Evolutionary conservation across 768 basidiomycete genomes (phyloP), one percentile per base, ranked within the genome.

Genomic region (Dacryopinax spathularia): DNA sequence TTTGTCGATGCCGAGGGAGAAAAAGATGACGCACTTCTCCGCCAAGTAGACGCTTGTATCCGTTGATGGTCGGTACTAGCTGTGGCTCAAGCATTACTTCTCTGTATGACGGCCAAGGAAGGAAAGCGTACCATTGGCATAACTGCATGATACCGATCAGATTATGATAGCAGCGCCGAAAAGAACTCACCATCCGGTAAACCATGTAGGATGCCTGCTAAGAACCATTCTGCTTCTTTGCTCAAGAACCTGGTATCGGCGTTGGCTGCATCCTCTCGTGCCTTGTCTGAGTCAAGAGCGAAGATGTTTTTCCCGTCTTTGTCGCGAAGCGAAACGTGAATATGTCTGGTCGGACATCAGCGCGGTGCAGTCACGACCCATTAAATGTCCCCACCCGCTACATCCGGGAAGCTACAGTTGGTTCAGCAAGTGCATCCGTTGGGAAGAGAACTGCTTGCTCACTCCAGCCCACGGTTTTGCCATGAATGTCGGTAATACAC

Each of bases 381-480:
- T 2, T 7, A 16, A 35, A 34, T 62, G 22, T 33, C 69, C 80
- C 66, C 43, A 90, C 91, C 95, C 96, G 67, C 91, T 93, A 72
- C 91, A 94, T 2, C 96, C 96, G 34, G 96, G 94, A 67, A 97
- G 82, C 89, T 96, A 68, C 37, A 35, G 10, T 9, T 36, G 34
- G 29, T 63, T 65, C 15, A 64, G 13, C 6, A 25, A 10, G 7
- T 62, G 36, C 33, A 70, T 34, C 59, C 59, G n/a, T 33, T 41
- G 34, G 20, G 34, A 36, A 39, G 18, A 62, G 4, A 33, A 4
- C 36, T 31, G n/a, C n/a, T 25, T 1, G 59, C 87, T 71, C 70
- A 93, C 92, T 70, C 91, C 85, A 33, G 85, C 86, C 89, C 91
- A 96, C 27, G 94, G 94, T 70, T 97, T 97, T 0, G 94, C 93